Evolutionary conservation across 805 yeast genomes (phyloP).

Genomic region (Kazachstania africana): DNA sequence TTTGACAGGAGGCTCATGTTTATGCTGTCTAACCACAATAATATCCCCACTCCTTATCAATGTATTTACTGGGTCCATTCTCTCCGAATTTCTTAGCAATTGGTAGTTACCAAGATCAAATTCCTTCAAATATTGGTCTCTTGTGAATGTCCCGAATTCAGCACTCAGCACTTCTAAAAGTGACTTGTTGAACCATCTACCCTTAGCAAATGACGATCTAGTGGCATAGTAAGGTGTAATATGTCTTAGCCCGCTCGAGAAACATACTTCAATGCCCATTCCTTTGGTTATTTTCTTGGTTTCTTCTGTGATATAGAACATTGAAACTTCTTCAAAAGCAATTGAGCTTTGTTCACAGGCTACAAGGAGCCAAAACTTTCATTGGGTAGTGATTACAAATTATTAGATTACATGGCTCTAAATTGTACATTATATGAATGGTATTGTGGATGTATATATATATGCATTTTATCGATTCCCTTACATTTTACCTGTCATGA

Average conservation of each 20-base stretch:
- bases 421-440: too few relatives aligned
- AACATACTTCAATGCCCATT: conserved; percentile 3
- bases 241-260: conserved; percentile 27
- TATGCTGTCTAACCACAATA: conserved; percentile 35
- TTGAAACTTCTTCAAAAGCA: too few relatives aligned
- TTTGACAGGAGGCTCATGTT: conserved; percentile 83
- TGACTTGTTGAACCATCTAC: conserved; percentile 33
- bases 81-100: conserved; percentile 10
- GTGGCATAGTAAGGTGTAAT: conserved; percentile 32
- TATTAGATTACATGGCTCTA: too few relatives aligned
- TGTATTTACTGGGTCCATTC: conserved; percentile 5
- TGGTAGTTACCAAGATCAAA: conserved; percentile 13
- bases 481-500: too few relatives aligned
- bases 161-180: conserved; percentile 28
- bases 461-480: too few relatives aligned
- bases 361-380: too few relatives aligned
- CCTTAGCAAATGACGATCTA: conserved; percentile 30
- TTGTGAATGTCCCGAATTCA: conserved; percentile 27
- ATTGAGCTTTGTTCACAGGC: too few relatives aligned
- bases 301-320: too few relatives aligned
- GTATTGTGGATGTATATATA: too few relatives aligned
- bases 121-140: conserved; percentile 11
- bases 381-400: too few relatives aligned
- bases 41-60: conserved; percentile 19
- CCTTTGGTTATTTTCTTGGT: too few relatives aligned